Percentiles rank a stretch among this genome's conserved stretches.
Conservation (phyloP, 345 rosid genomes). For the Odontarrhena argentea region DNA sequence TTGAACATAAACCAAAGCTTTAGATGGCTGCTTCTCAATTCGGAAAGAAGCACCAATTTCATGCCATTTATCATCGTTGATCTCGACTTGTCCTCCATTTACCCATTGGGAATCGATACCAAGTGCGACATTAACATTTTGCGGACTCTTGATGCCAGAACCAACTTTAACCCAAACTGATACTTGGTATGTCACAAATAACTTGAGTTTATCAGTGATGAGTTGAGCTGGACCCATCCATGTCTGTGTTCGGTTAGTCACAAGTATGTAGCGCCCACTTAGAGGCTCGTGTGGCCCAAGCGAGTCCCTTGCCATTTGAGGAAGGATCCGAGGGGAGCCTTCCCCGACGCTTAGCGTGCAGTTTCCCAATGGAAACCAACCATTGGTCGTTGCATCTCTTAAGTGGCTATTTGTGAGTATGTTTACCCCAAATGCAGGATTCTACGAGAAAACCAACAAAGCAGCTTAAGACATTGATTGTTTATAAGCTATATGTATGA, state of each 20-base stretch:
- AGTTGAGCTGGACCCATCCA: conserved; percentile 99
- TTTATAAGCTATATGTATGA: conserved; percentile 57
- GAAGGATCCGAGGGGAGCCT: conserved; percentile 82
- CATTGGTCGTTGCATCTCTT: conserved; percentile 48
- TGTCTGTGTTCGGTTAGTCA: conserved; percentile 73
- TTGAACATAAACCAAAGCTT: conserved; percentile 81
- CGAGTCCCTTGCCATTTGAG: conserved; percentile 86
- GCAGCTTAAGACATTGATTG: conserved; percentile 48
- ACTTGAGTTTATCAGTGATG: conserved; percentile 74
- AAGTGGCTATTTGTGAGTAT: conserved; percentile 72
- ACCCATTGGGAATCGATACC: conserved; percentile 88
- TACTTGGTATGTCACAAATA: conserved; percentile 85
- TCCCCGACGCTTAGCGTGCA: conserved; percentile 60
- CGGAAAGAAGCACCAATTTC: conserved; percentile 91
- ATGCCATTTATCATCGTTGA: conserved; percentile 75
- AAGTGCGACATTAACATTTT: conserved; percentile 83
- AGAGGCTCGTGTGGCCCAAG: conserved; percentile 69
- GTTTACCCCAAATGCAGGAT: conserved; percentile 76
- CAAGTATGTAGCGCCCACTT: conserved; percentile 74
- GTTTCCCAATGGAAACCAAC: conserved; percentile 92
- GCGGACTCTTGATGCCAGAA: conserved; percentile 57
- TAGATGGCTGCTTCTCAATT: conserved; percentile 76
- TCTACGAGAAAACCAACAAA: conserved; percentile 41
- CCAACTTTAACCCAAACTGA: conserved; percentile 88
- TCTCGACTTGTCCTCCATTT: conserved; percentile 89